Conservation (phyloP, 768 basidiomycete genomes). For the Auricularia sp. region DNA sequence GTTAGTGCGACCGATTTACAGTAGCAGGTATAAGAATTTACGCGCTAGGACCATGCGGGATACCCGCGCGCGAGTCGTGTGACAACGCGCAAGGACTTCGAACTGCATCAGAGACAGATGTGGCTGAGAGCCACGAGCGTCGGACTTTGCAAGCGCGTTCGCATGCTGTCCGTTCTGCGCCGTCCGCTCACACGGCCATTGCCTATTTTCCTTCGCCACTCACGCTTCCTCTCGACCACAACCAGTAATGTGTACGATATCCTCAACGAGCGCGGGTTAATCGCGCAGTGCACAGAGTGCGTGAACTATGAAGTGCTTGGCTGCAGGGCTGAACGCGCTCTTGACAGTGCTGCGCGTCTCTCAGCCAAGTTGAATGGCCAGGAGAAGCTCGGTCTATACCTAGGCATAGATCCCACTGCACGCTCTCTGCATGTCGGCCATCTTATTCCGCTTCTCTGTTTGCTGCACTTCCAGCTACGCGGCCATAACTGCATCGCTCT, state of each 20-base stretch:
- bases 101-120: constrained; percentile 49
- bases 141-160: not conserved
- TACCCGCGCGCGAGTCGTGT: constrained; percentile 72
- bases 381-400: constrained; percentile 45
- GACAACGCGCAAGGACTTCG: constrained; percentile 70
- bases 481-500: constrained; percentile 79
- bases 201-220: not conserved
- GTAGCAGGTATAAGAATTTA: constrained; percentile 25
- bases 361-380: not conserved
- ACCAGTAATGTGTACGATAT: not conserved
- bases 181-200: not conserved
- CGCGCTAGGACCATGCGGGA: constrained; percentile 78
- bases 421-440: constrained; percentile 87
- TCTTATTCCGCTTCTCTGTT: constrained; percentile 73
- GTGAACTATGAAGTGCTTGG: not conserved
- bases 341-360: not conserved
- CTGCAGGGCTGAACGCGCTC: not conserved
- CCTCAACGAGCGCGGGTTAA: not conserved
- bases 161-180: not conserved
- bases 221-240: not conserved
- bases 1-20: not conserved
- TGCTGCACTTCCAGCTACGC: constrained; percentile 80
- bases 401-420: constrained; percentile 90
- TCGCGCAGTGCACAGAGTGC: not conserved
- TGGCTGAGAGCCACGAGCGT: too few species aligned